Base-by-base conservation (phyloP, 192 early-diverging fungal genomes). In the Mortierella alpina region DNA sequence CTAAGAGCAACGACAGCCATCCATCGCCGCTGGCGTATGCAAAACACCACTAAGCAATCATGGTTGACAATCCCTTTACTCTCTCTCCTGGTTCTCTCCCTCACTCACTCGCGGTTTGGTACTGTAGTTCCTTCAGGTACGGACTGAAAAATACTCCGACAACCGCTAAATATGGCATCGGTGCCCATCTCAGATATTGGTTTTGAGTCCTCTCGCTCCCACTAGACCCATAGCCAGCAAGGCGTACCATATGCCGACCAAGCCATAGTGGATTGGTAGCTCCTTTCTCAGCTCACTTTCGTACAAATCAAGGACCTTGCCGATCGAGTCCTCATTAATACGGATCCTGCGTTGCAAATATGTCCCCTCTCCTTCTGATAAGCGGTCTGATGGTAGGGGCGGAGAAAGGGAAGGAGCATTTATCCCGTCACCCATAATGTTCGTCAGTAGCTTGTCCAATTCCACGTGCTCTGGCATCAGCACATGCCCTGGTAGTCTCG, bases 191-290 rank as follows among this genome's bases (percentile, higher is more conserved):
- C 31, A 31, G 31, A 31, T 31, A 31, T 31, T 31, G 31, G 31
- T 31, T 3, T 31, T 31, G 45, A 44, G 12, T 23, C 18, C 23
- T 15, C 51, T 45, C 1, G 14, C 54, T 6, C 51, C 45, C 45
- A 18, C n/a, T 1, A 57, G 7, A 11, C 62, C 53, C 63, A 73
- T 41, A 42, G 23, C 31, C 23, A 74, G 9, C 40, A 69, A 40
- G 9, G 31, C 45, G 52, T 51, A 15, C 73, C 74, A 76, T 20
- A 76, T 45, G 6, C 23, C 49, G 1, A 64, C 49, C 59, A 76
- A 54, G 6, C 74, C 61, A 64, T 69, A 76, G 41, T 69, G 69
- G 44, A 68, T 49, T 11, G 74, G 66, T 46, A 69, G 41, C 8
- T 63, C 67, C 7, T 54, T 17, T 60, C 66, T 50, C 22, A 69